phyloP scores from a whole-genome alignment of 179 eudicot genomes.

The Actinidia arguta region DNA sequence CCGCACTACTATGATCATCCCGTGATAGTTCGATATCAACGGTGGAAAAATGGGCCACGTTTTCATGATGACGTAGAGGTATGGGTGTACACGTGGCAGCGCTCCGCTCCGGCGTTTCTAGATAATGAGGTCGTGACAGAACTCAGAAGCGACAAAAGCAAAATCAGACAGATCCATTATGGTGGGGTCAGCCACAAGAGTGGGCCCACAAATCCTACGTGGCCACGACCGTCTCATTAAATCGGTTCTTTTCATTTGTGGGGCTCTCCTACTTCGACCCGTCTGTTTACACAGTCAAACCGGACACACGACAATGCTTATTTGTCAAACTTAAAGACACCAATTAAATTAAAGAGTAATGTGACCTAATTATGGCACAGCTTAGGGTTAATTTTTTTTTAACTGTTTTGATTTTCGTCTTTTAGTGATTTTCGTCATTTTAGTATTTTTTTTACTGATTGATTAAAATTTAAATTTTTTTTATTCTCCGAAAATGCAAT shows the following conservation, averaged over 20 bases:
- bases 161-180: conserved; percentile 17
- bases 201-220: conserved; percentile 32
- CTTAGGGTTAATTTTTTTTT: no score
- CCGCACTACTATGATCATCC: no score
- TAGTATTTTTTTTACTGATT: no score
- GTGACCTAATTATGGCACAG: no score
- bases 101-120: neutral
- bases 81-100: conserved; percentile 22
- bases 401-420: no score
- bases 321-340: no score
- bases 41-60: conserved; percentile 22
- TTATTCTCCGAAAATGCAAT: no score
- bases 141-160: conserved; percentile 33
- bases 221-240: conserved; percentile 12
- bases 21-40: no score
- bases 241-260: neutral
- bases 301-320: neutral
- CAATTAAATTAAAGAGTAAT: neutral
- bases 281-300: conserved; percentile 8
- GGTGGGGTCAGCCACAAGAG: conserved; percentile 27
- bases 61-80: neutral
- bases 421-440: no score
- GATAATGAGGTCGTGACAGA: conserved; percentile 16
- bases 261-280: neutral
- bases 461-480: no score